Conservation (phyloP, 306 rosid genomes). For the Malus domestica region DNA sequence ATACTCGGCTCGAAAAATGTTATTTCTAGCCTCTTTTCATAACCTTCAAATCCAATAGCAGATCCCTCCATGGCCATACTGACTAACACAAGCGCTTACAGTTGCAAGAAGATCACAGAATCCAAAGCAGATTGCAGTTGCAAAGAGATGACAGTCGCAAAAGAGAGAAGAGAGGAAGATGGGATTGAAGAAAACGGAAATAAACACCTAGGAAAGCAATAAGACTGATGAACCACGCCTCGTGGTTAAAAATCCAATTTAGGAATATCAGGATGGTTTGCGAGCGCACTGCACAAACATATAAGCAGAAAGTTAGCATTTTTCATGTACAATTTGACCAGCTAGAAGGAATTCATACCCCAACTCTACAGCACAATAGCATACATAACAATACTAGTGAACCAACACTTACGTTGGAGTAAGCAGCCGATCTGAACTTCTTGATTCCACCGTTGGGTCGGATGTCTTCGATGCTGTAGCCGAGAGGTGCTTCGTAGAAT, state of each 20-base stretch:
- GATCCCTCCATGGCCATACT: constrained; percentile 36
- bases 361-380: background rate
- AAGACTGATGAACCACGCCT: constrained; percentile 5
- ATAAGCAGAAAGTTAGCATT: background rate
- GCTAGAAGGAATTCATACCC: background rate
- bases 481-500: constrained; percentile 82
- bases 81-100: background rate
- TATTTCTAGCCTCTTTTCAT: constrained; percentile 60
- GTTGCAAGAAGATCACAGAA: constrained; percentile 5
- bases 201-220: constrained; percentile 15
- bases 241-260: constrained; percentile 6
- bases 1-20: constrained; percentile 42
- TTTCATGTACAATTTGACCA: background rate
- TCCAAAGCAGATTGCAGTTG: constrained; percentile 17
- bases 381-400: background rate
- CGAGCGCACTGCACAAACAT: constrained; percentile 65
- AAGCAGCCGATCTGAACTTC: constrained; percentile 89
- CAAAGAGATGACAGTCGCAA: constrained; percentile 18
- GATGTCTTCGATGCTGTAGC: constrained; percentile 82
- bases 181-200: constrained; percentile 24
- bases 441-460: constrained; percentile 81
- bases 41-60: constrained; percentile 70
- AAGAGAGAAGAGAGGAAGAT: constrained; percentile 43
- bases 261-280: constrained; percentile 71
- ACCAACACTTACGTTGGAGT: constrained; percentile 58